These are phyloP conservation scores for Candida boidinii DNA, from an alignment of 805 yeast species.

Conservation along the genomic window DNA sequence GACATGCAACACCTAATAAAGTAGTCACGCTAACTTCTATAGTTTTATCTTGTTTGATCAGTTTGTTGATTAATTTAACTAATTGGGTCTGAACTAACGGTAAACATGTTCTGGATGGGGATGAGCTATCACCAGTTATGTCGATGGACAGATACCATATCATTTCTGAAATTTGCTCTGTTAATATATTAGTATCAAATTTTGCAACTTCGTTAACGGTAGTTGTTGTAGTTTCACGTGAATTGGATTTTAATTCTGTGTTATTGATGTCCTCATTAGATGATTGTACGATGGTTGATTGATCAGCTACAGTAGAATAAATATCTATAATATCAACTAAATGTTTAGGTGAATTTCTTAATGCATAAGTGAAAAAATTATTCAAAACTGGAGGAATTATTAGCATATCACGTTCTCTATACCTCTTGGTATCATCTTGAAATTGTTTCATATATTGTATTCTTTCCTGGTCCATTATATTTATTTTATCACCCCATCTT, in stretches of 20 bases:
- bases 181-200: slow-evolving; percentile 15
- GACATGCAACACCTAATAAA: slow-evolving; percentile 21
- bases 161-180: no score
- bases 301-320: no score
- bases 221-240: no score
- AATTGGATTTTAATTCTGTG: no score
- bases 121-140: slow-evolving; percentile 17
- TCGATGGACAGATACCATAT: slow-evolving; percentile 23
- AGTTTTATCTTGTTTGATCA: slow-evolving; percentile 7
- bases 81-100: slow-evolving; percentile 17
- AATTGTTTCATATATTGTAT: slow-evolving; percentile 13
- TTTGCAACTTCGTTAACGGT: slow-evolving; percentile 4
- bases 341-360: slow-evolving; percentile 12
- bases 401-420: slow-evolving; percentile 9
- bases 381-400: slow-evolving; percentile 19
- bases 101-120: slow-evolving; percentile 13
- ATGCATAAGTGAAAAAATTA: slow-evolving; percentile 17
- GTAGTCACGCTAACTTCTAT: slow-evolving; percentile 17
- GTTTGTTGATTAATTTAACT: slow-evolving; percentile 14
- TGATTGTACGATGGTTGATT: no score
- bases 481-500: slow-evolving; percentile 10
- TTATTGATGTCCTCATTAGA: no score
- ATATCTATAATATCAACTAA: slow-evolving; percentile 14
- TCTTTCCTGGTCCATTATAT: slow-evolving; percentile 20
- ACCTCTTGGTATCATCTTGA: slow-evolving; percentile 1